Conservation (phyloP, 2,329 filamentous ascomycete species). For the Aspergillus candidus region DNA sequence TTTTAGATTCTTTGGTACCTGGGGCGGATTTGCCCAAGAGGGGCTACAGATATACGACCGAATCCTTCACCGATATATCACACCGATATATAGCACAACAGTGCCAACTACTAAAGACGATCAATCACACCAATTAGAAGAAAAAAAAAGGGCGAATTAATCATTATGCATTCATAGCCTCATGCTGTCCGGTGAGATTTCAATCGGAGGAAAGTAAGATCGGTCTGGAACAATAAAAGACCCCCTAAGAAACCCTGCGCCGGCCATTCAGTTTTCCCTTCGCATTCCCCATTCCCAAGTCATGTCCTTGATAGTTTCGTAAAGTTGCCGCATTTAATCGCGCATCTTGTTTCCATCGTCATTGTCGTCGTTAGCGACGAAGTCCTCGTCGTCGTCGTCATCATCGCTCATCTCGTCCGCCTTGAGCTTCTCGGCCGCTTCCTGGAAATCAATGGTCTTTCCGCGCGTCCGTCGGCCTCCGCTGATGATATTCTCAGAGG, state of each 20-base stretch:
- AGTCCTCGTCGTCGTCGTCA: slow-evolving; percentile 49
- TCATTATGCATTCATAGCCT: too few relatives aligned
- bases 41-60: too few relatives aligned
- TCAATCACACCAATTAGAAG: too few relatives aligned
- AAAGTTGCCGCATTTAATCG: slow-evolving; percentile 25
- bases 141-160: too few relatives aligned
- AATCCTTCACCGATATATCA: too few relatives aligned
- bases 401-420: slow-evolving; percentile 58
- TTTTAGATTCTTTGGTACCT: too few relatives aligned
- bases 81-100: too few relatives aligned
- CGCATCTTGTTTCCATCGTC: slow-evolving; percentile 36
- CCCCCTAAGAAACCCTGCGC: slow-evolving; percentile 16
- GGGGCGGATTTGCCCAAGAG: too few relatives aligned
- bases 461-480: slow-evolving; percentile 80
- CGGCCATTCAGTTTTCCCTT: slow-evolving; percentile 13
- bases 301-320: slow-evolving; percentile 12
- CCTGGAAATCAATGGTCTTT: slow-evolving; percentile 85
- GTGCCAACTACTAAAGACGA: too few relatives aligned
- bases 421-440: slow-evolving; percentile 77
- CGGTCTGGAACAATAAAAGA: slow-evolving; percentile 5
- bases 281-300: slow-evolving; percentile 9
- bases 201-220: background rate
- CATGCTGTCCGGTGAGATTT: too few relatives aligned
- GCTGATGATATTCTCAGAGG: slow-evolving; percentile 77
- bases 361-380: slow-evolving; percentile 30